Evolutionary conservation across 129 eudicot genomes (phyloP).

Genomic region (Pseudognaphalium luteoalbum): DNA sequence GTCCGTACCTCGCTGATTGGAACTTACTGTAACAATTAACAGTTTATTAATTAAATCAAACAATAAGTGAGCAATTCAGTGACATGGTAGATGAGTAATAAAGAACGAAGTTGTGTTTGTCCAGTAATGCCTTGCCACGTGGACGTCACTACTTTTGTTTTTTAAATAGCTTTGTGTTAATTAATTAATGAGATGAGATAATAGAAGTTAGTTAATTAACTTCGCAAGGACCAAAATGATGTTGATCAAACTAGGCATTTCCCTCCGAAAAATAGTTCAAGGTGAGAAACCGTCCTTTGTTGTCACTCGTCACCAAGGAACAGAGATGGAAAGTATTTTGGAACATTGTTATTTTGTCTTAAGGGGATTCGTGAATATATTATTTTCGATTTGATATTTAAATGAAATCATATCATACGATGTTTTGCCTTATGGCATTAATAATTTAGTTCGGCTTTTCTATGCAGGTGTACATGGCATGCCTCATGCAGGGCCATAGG

Average conservation of each 20-base stretch:
- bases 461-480: constrained; percentile 93
- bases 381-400: background rate
- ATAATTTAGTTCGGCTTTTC: constrained; percentile 3
- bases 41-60: background rate
- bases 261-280: constrained; percentile 9
- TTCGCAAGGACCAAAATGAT: background rate
- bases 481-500: constrained; percentile 81
- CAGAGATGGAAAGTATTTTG: background rate
- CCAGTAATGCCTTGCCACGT: constrained; percentile 12
- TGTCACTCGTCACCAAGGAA: background rate
- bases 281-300: background rate
- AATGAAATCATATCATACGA: background rate
- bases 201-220: background rate
- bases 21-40: background rate
- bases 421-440: constrained; percentile 14
- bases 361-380: background rate
- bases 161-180: background rate
- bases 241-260: background rate
- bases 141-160: background rate
- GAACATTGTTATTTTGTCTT: background rate
- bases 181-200: background rate
- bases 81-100: background rate
- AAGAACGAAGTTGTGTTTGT: background rate
- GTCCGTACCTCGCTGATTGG: background rate
- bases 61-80: background rate